Evolutionary conservation across 208 protist species (phyloP).

Genomic region (Acanthamoeba culbertsoni): DNA sequence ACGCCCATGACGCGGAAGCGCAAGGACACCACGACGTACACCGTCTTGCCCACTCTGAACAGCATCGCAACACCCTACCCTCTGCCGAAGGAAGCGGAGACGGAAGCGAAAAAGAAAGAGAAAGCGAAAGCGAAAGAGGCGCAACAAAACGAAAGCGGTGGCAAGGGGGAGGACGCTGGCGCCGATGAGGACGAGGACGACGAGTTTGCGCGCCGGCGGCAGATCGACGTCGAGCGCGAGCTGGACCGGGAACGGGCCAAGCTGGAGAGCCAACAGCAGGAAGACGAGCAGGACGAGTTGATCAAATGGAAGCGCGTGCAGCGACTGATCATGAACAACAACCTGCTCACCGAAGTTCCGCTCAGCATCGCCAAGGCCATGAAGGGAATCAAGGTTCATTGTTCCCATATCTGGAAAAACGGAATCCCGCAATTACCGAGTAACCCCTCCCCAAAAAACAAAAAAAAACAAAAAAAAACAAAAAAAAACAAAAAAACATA

Average conservation of each 20-base stretch:
- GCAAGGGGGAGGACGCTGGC: not conserved
- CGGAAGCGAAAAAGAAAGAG: not conserved
- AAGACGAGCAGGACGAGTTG: not conserved
- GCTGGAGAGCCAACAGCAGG: not conserved
- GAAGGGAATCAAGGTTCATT: not conserved
- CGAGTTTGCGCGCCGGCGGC: not conserved
- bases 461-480: no score
- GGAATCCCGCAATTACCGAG: no score
- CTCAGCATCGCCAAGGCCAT: slow-evolving; percentile 14
- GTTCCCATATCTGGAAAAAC: no score
- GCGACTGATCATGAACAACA: slow-evolving; percentile 14
- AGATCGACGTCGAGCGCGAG: slow-evolving; percentile 7
- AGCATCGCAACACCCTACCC: no score
- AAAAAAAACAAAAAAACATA: no score
- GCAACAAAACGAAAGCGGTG: not conserved
- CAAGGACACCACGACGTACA: not conserved
- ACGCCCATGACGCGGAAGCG: not conserved
- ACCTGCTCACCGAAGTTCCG: slow-evolving; percentile 7
- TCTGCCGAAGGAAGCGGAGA: not conserved
- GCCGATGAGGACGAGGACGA: not conserved
- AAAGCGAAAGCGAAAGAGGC: not conserved
- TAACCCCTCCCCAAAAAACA: no score
- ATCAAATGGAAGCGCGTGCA: slow-evolving; percentile 30
- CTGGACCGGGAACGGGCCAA: not conserved
- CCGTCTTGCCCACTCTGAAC: not conserved